phyloP scores from a whole-genome alignment of 371 early-diverging fungal species.

The Massospora cicadina region DNA sequence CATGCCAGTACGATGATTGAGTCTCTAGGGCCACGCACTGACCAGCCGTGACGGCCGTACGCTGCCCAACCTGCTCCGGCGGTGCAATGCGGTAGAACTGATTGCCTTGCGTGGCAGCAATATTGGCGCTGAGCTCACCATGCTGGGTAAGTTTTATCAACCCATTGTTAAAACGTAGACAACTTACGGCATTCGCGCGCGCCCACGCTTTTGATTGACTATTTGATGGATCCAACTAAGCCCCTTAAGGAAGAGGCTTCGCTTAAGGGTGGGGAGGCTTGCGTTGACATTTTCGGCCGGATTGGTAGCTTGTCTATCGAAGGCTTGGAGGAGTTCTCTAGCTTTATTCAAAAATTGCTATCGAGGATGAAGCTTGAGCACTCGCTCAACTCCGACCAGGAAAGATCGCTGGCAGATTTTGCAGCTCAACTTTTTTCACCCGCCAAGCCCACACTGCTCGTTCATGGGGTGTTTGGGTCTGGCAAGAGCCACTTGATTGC shows the following conservation, averaged over 20 bases:
- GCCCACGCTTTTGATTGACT: background rate
- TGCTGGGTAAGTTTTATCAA: background rate
- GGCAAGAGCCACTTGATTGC: conserved; percentile 56
- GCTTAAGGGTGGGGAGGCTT: background rate
- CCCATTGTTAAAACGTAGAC: background rate
- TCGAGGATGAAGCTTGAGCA: conserved; percentile 17
- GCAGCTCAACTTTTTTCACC: conserved; percentile 24
- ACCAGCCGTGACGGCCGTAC: background rate
- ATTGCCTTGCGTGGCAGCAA: background rate
- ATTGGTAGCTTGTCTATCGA: background rate
- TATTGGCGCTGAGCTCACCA: background rate
- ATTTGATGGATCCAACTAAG: background rate
- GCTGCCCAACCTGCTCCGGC: background rate
- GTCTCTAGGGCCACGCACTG: background rate
- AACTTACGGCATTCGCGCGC: background rate
- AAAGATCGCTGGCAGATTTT: conserved; percentile 25
- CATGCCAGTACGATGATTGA: background rate
- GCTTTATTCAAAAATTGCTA: background rate
- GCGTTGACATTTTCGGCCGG: background rate
- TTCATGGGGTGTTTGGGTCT: conserved; percentile 40
- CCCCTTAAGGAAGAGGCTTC: background rate
- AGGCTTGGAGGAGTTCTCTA: background rate
- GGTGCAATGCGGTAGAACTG: background rate
- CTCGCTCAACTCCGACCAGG: conserved; percentile 41
- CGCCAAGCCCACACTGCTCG: conserved; percentile 14